Evolutionary conservation across 768 basidiomycete species (phyloP), one percentile per base, ranked within the genome.

Genomic region (Suillus ampliporus): DNA sequence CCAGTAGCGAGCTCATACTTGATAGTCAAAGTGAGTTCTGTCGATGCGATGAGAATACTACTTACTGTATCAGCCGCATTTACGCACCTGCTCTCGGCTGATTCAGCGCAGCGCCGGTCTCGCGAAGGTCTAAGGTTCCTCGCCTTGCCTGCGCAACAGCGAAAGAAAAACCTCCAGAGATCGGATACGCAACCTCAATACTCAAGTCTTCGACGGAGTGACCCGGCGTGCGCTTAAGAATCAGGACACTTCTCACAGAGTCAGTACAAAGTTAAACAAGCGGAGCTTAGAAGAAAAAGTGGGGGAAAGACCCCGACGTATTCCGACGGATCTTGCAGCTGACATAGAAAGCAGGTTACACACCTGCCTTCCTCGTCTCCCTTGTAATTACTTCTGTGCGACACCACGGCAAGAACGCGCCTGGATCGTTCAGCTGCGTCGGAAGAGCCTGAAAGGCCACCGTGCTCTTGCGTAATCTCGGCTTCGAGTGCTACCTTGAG

Each of bases 11-110:
- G 38, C 26, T 66, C 60, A 23, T 64, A 68, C 52, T 77, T 79
- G 57, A 90, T 78, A 1, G 82, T 84, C n/a, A 90, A 73, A 19
- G 74, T 78, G 60, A 89, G 80, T 17, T 83, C 89, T 89, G 48
- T 58, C 40, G 58, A 40, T 34, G 41, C 28, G 60, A 51, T 31
- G 38, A 41, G 43, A 44, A 13, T 26, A 14, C 5, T n/a, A 44
- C 35, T 65, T 63, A 66, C 58, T 46, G 19, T 15, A 13, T 11
- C 21, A 43, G 37, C 37, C n/a, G 15, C 28, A 57, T 34, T 9
- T 64, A 65, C 74, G 23, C 68, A 86, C 86, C 83, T 68, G 82
- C 72, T 44, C 76, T 73, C 8, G 78, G 72, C 63, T 82, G 80
- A 31, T 61, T 57, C 17, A 46, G 74, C 69, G 72, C 61, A 35